Percentiles rank a stretch among this genome's conserved stretches.
Evolutionary conservation across 805 yeast genomes (phyloP).

Genomic region (Jamesozyma lodderae): DNA sequence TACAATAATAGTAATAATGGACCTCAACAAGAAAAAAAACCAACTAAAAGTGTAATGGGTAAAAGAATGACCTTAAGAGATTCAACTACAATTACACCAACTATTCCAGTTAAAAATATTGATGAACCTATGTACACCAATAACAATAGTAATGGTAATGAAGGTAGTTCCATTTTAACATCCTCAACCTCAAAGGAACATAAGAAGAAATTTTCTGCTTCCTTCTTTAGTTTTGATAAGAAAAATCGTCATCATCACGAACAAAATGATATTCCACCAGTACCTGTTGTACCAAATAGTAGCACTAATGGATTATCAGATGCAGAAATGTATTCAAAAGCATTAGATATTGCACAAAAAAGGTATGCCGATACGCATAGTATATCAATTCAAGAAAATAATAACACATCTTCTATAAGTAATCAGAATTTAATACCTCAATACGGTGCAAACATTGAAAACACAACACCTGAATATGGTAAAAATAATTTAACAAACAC

Average conservation of each 20-base stretch:
- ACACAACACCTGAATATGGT: neutral
- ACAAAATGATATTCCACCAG: neutral
- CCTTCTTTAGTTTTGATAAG: slow-evolving; percentile 7
- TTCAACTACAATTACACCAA: neutral
- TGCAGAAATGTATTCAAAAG: slow-evolving; percentile 48
- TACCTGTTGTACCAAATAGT: neutral
- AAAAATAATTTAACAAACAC: neutral
- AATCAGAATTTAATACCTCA: neutral
- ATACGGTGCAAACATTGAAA: neutral
- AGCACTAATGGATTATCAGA: slow-evolving; percentile 23
- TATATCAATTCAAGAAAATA: neutral
- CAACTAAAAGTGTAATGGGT: slow-evolving; percentile 17
- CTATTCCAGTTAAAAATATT: too few species aligned
- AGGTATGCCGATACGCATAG: slow-evolving; percentile 21
- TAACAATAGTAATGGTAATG: too few species aligned
- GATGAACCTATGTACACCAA: too few species aligned
- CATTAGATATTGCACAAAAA: slow-evolving; percentile 47
- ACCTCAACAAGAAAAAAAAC: neutral
- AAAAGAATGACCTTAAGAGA: slow-evolving; percentile 18
- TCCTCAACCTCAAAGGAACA: neutral
- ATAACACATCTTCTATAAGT: neutral
- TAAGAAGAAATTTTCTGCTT: neutral
- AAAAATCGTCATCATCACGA: neutral
- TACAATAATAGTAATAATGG: slow-evolving; percentile 24
- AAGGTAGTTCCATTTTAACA: neutral